These are phyloP conservation scores for Trichoderma asperellum DNA, from an alignment of 2,329 filamentous ascomycete species.

Conservation along the genomic window DNA sequence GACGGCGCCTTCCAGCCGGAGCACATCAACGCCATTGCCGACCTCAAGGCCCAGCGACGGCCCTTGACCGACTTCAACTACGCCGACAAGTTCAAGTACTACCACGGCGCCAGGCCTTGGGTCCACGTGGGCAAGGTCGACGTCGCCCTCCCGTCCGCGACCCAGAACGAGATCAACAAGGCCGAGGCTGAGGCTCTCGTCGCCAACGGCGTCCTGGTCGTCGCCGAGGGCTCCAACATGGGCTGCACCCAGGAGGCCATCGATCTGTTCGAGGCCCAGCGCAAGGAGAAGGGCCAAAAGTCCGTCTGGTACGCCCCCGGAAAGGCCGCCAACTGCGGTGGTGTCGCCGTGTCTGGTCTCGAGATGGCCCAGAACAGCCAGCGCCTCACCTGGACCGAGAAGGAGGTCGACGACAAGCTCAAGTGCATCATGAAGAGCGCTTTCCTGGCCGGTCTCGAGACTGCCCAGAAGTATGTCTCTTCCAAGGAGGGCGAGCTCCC, in stretches of 20 bases:
- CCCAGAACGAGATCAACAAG: slow-evolving; percentile 94
- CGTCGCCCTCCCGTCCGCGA: slow-evolving; percentile 88
- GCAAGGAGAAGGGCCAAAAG: slow-evolving; percentile 67
- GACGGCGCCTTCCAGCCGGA: slow-evolving; percentile 75
- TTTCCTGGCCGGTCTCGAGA: slow-evolving; percentile 87
- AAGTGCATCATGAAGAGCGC: slow-evolving; percentile 94
- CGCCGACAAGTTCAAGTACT: slow-evolving; percentile 76
- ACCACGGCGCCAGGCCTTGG: slow-evolving; percentile 89
- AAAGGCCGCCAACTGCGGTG: slow-evolving; percentile 96
- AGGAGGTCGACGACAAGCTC: slow-evolving; percentile 90
- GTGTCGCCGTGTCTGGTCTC: slow-evolving; percentile 93
- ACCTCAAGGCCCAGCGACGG: slow-evolving; percentile 85
- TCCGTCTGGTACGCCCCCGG: slow-evolving; percentile 96
- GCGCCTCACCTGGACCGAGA: slow-evolving; percentile 80
- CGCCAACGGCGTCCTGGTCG: slow-evolving; percentile 74
- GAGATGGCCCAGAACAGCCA: slow-evolving; percentile 98
- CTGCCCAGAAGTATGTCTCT: slow-evolving; percentile 85
- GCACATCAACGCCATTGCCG: slow-evolving; percentile 77
- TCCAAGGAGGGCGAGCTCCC: slow-evolving; percentile 82
- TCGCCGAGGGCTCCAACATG: slow-evolving; percentile 99
- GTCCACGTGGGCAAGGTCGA: slow-evolving; percentile 86
- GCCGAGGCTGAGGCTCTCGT: slow-evolving; percentile 88
- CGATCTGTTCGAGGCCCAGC: slow-evolving; percentile 82
- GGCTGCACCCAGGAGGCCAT: slow-evolving; percentile 96
- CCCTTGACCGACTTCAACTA: slow-evolving; percentile 73